phyloP scores from a whole-genome alignment of 306 rosid genomes.

The Casuarina cunninghamiana region DNA sequence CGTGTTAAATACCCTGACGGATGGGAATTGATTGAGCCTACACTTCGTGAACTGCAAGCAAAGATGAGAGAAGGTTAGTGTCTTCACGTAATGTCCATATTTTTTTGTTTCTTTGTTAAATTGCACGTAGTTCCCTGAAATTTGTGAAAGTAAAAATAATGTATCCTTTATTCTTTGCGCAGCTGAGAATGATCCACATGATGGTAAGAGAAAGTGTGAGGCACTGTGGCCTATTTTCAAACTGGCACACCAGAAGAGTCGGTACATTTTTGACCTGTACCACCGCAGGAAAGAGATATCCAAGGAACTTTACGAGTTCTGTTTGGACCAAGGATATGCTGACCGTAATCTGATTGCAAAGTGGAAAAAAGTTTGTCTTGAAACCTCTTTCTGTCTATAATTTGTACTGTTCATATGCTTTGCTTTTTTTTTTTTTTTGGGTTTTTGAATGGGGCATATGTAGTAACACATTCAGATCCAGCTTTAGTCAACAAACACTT shows the following conservation, averaged over 20 bases:
- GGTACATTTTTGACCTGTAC: slow-evolving; percentile 72
- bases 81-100: background rate
- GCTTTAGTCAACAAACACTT: background rate
- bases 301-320: slow-evolving; percentile 71
- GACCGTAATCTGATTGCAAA: slow-evolving; percentile 71
- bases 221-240: slow-evolving; percentile 77
- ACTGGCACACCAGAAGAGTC: slow-evolving; percentile 73
- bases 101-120: background rate
- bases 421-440: too few species aligned
- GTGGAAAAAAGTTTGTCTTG: slow-evolving; percentile 64
- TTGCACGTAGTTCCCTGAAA: background rate
- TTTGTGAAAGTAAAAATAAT: slow-evolving; percentile 17
- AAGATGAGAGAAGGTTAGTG: slow-evolving; percentile 93
- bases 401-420: background rate
- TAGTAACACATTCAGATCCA: background rate
- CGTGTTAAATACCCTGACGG: slow-evolving; percentile 92
- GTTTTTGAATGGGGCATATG: background rate
- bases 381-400: background rate
- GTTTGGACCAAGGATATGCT: slow-evolving; percentile 84
- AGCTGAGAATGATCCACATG: slow-evolving; percentile 74
- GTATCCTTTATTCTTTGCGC: slow-evolving; percentile 22
- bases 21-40: slow-evolving; percentile 92
- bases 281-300: slow-evolving; percentile 68
- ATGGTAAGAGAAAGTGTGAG: slow-evolving; percentile 83
- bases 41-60: slow-evolving; percentile 86